Conservation (phyloP, 169 alveolate genomes). For the Cryptosporidium tyzzeri region DNA sequence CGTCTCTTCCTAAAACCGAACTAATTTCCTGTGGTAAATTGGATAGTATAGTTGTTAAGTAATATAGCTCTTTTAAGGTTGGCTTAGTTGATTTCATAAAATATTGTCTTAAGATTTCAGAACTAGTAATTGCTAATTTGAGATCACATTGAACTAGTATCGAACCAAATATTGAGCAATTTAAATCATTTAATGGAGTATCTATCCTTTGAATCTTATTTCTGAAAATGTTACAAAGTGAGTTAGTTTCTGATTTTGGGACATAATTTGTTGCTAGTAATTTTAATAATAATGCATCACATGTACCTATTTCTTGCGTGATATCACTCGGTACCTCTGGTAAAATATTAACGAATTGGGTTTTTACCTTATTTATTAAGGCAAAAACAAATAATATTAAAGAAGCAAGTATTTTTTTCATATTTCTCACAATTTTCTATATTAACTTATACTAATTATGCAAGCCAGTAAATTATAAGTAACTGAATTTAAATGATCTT, state of each 20-base stretch:
- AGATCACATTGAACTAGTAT: constrained; percentile 43
- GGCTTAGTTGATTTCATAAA: constrained; percentile 31
- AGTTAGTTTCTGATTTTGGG: constrained; percentile 6
- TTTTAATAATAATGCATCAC: constrained; percentile 49
- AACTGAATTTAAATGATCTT: background rate
- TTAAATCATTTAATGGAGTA: constrained; percentile 23
- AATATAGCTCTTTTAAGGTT: constrained; percentile 21
- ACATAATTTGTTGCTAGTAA: constrained; percentile 2
- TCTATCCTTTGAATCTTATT: constrained; percentile 31
- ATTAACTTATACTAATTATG: background rate
- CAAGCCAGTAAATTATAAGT: background rate
- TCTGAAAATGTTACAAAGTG: constrained; percentile 41
- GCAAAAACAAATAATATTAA: background rate
- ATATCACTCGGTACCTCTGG: constrained; percentile 26
- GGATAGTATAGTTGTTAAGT: constrained; percentile 25
- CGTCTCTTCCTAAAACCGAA: constrained; percentile 39
- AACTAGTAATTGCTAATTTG: background rate
- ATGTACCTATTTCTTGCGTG: constrained; percentile 30
- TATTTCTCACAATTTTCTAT: background rate
- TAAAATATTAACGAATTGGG: constrained; percentile 12
- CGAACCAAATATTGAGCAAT: constrained; percentile 63
- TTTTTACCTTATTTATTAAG: background rate
- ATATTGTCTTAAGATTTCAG: constrained; percentile 46
- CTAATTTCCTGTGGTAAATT: constrained; percentile 41
- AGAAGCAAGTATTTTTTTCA: background rate